Percentiles rank a stretch among this genome's conserved stretches.
phyloP scores from a whole-genome alignment of 371 early-diverging fungal species.

The Apophysomyces variabilis region DNA sequence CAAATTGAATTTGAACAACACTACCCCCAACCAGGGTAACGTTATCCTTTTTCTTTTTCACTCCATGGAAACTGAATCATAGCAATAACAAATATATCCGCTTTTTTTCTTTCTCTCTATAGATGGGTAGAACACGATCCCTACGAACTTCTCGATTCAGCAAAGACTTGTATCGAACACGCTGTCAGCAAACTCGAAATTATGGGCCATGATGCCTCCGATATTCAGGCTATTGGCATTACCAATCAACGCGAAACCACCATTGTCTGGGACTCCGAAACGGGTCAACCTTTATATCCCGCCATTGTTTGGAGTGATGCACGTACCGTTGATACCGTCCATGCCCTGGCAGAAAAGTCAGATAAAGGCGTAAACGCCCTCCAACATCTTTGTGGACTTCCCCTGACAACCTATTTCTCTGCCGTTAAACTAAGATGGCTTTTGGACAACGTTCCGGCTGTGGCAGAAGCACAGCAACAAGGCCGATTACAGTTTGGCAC shows the following conservation, averaged over 20 bases:
- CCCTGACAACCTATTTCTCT: constrained; percentile 94
- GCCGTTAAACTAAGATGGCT: constrained; percentile 94
- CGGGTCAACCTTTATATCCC: constrained; percentile 84
- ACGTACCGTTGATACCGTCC: constrained; percentile 81
- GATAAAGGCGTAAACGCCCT: constrained; percentile 53
- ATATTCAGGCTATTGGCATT: constrained; percentile 87
- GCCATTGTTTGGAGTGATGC: constrained; percentile 97
- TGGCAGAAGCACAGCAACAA: constrained; percentile 53
- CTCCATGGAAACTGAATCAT: too few species aligned
- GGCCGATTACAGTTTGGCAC: constrained; percentile 78
- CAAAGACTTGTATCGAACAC: constrained; percentile 72
- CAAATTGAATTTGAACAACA: constrained; percentile 86
- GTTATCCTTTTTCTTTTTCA: not conserved
- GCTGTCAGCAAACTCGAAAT: constrained; percentile 70
- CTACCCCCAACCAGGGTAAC: constrained; percentile 82
- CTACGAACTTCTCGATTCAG: constrained; percentile 72
- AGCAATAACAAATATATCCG: too few species aligned
- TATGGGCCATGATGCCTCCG: constrained; percentile 61
- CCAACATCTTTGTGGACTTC: constrained; percentile 79
- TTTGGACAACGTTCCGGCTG: constrained; percentile 78
- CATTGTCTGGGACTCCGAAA: constrained; percentile 85
- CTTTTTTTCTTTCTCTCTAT: too few species aligned
- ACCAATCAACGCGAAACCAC: constrained; percentile 97
- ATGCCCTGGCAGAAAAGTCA: constrained; percentile 52
- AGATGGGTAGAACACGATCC: constrained; percentile 96